Base-by-base conservation (phyloP, 78 protist species). In the Chrysochromulina tobinii region DNA sequence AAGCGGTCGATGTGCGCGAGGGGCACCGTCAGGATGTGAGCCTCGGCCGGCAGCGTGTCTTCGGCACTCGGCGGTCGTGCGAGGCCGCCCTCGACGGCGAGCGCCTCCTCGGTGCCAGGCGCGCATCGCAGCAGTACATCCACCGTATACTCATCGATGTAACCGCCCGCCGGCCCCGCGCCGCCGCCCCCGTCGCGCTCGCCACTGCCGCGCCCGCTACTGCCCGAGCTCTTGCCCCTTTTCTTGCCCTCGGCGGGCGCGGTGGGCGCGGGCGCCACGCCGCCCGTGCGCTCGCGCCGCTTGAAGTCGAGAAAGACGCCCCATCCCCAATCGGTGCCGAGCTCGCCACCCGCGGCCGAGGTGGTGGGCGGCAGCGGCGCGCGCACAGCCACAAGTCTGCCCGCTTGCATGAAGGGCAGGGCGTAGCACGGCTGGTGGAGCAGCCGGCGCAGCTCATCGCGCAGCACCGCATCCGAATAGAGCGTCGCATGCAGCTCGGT, bases 291-390 rank as follows among this genome's bases (percentile, higher is more conserved):
- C 53, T 55, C 25, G 58, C 12, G 91, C 68, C 21, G 83, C 50
- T 51, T 77, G 68, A 4, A 50, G 85, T 7, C 23, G 68, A 97
- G 69, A 25, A 97, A 67, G 23, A 81, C 92, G 90, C 98, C 98
- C 95, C 96, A 97, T 20, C 98, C 98, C 95, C 95, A 96, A 27
- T 97, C 93, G 59, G 61, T 20, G 38, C 38, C 38, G 38, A 38
- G 38, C 38, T 38, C 38, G 38, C 38, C 38, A 38, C 38, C 38
- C 38, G 38, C 38, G 38, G 38, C 38, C 38, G 38, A 38, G 64
- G 64, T 7, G 23, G 64, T 59, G 64, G 64, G 64, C 23, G 64
- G 23, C 23, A 12, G 64, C 23, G 64, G 64, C 7, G 7, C 64
- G 64, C 64, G 7, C 64, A 12, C 64, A 7, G 7, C 23, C 64